These are phyloP conservation scores for Jasminum sambac DNA, from an alignment of 257 asterid species.

Conservation along the genomic window DNA sequence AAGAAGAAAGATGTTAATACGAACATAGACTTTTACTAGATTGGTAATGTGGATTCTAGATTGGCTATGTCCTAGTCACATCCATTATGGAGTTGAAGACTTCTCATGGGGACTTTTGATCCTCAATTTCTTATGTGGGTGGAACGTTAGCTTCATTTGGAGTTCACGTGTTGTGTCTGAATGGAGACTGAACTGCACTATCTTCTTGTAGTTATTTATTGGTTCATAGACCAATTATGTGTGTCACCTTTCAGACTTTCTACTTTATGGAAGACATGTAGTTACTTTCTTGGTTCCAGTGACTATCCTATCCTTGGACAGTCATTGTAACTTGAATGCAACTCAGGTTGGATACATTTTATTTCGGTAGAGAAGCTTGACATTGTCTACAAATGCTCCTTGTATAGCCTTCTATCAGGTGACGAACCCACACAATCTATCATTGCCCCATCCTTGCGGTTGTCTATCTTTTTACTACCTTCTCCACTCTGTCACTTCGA, in stretches of 20 bases:
- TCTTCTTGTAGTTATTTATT: neutral
- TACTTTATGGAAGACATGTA: neutral
- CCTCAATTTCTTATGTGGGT: neutral
- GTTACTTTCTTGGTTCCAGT: neutral
- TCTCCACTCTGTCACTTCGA: neutral
- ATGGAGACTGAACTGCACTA: neutral
- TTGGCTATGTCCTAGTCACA: neutral
- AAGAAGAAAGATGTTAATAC: too few species aligned
- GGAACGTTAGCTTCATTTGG: neutral
- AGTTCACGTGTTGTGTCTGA: neutral
- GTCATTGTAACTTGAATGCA: neutral
- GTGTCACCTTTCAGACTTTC: too few species aligned
- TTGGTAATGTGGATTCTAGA: neutral
- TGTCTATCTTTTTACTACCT: neutral
- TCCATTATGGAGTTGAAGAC: neutral
- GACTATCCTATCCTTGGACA: neutral
- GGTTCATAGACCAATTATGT: neutral
- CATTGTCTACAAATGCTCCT: neutral
- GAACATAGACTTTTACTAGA: neutral
- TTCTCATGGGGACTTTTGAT: neutral
- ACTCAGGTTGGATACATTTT: neutral
- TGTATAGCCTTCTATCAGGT: neutral
- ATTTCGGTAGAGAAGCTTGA: neutral
- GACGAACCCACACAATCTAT: neutral
- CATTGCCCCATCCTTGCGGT: neutral